Base-by-base conservation (phyloP, 2,329 filamentous ascomycete species). In the Reticulascus tulasneorum region DNA sequence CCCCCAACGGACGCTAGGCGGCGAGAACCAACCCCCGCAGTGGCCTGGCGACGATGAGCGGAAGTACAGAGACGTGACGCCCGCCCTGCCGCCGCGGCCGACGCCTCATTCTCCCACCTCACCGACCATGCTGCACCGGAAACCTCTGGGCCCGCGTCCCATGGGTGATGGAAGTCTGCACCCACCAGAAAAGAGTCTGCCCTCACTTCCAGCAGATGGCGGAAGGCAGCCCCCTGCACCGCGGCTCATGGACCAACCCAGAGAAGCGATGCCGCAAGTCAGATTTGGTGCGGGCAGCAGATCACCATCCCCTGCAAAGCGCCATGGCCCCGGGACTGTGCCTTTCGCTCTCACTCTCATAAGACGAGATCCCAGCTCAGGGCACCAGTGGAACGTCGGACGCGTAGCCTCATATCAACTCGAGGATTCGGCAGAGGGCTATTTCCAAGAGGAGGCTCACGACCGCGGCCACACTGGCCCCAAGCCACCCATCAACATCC, bases 341-440 rank as follows among this genome's bases (percentile, higher is more conserved):
- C 67, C 73, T 1, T 79, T 77, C 44, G 71, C 67, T 3, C 60
- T 80, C 11, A 82, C 78, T 0, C 58, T 90, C 11, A 87, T 89
- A 49, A 79, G 85, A n/a, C 76, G 84, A 45, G 82, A 89, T 53
- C 82, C 82, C 2, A 68, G 73, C 16, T 77, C 80, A 8, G 78
- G 79, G 7, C 70, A 69, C 36, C 85, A 89, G 56, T 88, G 84
- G 83, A 89, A 89, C 51, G 73, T 89, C 10, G 85, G 80, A 16
- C 79, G 71, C 36, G 71, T 88, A 31, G 72, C 70, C 3, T 77
- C 73, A 0, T 69, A 69, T 40, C 71, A 76, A 44, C 55, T 67
- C 11, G 68, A 73, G 28, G 49, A 59, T 17, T 49, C 56, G 2
- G 56, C 58, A 28, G 42, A 53, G n/a, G 44, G 46, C 11, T 46